phyloP scores from a whole-genome alignment of 352 stramenopile species.

The Pythium rishiriense region DNA sequence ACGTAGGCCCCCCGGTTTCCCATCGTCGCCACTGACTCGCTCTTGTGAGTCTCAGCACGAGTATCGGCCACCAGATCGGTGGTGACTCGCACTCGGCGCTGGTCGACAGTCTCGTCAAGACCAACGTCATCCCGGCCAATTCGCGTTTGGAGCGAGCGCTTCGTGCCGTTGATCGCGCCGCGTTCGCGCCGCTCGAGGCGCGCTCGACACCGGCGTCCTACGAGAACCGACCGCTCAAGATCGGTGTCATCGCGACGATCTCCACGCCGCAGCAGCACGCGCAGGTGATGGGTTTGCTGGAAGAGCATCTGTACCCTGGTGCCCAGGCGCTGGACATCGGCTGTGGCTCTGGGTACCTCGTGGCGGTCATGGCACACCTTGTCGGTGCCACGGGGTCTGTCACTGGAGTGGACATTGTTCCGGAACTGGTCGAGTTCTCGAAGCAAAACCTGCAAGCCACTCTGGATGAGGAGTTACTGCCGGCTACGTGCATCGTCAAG shows the following conservation, averaged over 20 bases:
- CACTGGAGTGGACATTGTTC: conserved; percentile 78
- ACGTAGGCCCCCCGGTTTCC: not conserved
- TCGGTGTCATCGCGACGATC: conserved; percentile 79
- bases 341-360: conserved; percentile 78
- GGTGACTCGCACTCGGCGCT: conserved; percentile 62
- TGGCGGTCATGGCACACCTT: conserved; percentile 76
- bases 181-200: conserved; percentile 50
- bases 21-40: not conserved
- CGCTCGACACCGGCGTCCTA: conserved; percentile 44
- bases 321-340: conserved; percentile 71
- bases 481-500: conserved; percentile 44
- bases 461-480: conserved; percentile 39
- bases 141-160: conserved; percentile 68
- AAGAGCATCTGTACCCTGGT: conserved; percentile 62
- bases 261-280: conserved; percentile 87
- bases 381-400: conserved; percentile 56
- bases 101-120: conserved; percentile 78
- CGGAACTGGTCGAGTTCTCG: conserved; percentile 69
- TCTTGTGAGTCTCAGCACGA: conserved; percentile 40
- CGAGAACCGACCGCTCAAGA: conserved; percentile 75
- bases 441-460: conserved; percentile 56
- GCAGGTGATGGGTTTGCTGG: conserved; percentile 69
- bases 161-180: conserved; percentile 58
- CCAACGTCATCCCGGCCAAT: conserved; percentile 54
- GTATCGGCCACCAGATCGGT: conserved; percentile 82